Percentiles rank a stretch among this genome's conserved stretches.
Conservation (phyloP, 2,329 filamentous ascomycete genomes). For the Sarocladium kiliense region DNA sequence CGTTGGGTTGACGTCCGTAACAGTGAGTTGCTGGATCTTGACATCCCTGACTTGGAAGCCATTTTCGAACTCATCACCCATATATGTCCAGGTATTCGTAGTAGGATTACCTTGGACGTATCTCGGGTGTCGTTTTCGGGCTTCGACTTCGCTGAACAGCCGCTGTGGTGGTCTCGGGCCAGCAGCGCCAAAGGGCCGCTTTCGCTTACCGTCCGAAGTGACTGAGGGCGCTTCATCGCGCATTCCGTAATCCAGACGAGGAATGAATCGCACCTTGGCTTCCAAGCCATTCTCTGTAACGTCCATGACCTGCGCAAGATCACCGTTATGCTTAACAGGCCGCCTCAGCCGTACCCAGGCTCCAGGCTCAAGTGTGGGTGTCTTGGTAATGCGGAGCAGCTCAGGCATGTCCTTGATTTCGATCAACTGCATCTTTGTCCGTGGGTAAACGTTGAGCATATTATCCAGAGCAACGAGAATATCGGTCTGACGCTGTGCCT, state of each 20-base stretch:
- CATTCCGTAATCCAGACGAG: constrained; percentile 84
- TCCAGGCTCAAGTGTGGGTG: constrained; percentile 75
- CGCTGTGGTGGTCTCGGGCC: constrained; percentile 77
- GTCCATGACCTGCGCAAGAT: constrained; percentile 87
- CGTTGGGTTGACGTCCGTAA: constrained; percentile 86
- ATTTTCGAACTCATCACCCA: constrained; percentile 84
- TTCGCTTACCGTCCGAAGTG: constrained; percentile 66
- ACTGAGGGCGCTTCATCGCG: constrained; percentile 62
- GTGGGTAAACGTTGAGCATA: constrained; percentile 84
- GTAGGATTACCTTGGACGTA: constrained; percentile 63
- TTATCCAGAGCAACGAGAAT: constrained; percentile 78
- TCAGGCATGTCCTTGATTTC: constrained; percentile 98
- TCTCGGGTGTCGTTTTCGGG: constrained; percentile 76
- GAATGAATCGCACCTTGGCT: constrained; percentile 81
- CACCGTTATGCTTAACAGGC: constrained; percentile 74
- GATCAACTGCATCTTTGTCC: constrained; percentile 79
- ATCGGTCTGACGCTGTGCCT: constrained; percentile 82
- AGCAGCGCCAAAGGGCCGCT: constrained; percentile 56
- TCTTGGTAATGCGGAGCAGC: constrained; percentile 84
- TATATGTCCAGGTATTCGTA: constrained; percentile 77
- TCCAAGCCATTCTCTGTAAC: constrained; percentile 91
- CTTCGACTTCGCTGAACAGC: constrained; percentile 88
- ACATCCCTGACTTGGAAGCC: constrained; percentile 93
- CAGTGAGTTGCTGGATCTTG: constrained; percentile 79
- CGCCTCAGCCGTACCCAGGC: constrained; percentile 88